These are phyloP conservation scores for Blastobotrys muscicola DNA, from an alignment of 805 yeast genomes.

Conservation along the genomic window DNA sequence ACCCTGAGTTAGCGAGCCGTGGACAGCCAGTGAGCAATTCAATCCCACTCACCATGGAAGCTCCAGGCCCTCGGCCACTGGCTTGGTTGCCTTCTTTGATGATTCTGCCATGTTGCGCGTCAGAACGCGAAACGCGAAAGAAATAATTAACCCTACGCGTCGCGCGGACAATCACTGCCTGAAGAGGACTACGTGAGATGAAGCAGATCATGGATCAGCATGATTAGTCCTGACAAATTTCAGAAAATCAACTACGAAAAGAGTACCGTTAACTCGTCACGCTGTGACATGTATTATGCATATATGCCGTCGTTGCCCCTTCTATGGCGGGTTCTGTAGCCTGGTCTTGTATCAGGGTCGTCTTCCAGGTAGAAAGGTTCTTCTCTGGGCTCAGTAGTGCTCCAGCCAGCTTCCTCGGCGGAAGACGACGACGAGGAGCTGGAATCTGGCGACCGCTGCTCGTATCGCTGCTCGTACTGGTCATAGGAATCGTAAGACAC, in stretches of 20 bases:
- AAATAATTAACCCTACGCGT: background rate
- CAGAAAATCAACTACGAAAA: too few species aligned
- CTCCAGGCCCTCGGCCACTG: slow-evolving; percentile 8
- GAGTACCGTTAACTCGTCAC: too few species aligned
- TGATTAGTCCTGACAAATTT: background rate
- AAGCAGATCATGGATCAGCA: background rate
- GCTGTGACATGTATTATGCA: too few species aligned
- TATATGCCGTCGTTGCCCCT: too few species aligned
- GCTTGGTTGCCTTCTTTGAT: slow-evolving; percentile 7
- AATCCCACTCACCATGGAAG: slow-evolving; percentile 12
- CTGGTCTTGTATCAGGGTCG: too few species aligned
- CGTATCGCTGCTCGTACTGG: background rate
- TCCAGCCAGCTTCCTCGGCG: background rate
- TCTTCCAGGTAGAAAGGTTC: too few species aligned
- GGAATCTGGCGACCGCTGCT: slow-evolving; percentile 14
- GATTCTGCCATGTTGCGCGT: slow-evolving; percentile 5
- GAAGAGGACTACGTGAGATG: background rate
- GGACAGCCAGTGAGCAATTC: background rate
- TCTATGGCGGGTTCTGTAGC: too few species aligned
- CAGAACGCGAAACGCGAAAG: background rate
- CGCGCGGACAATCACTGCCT: background rate
- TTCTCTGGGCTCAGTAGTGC: too few species aligned
- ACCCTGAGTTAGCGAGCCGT: slow-evolving; percentile 43
- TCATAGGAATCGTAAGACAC: background rate
- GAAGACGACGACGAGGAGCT: slow-evolving; percentile 17